These are phyloP conservation scores for Backusella macrospora DNA, from an alignment of 192 early-diverging fungal genomes.

Conservation along the genomic window DNA sequence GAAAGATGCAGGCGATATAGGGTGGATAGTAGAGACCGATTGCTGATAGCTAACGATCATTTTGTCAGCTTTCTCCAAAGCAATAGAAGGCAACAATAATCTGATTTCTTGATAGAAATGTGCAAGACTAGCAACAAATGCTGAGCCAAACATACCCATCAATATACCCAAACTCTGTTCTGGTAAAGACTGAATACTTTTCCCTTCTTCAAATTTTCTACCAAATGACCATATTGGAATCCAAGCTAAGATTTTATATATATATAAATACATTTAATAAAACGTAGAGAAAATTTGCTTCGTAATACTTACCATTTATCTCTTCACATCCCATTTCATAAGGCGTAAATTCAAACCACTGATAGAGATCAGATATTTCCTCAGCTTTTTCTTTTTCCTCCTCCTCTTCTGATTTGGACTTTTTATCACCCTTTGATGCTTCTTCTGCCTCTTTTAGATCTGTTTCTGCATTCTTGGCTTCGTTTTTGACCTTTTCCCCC, in stretches of 20 bases:
- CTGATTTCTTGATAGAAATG: constrained; percentile 52
- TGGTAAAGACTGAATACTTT: constrained; percentile 59
- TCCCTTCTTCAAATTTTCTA: constrained; percentile 63
- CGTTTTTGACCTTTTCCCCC: not conserved
- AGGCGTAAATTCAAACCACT: constrained; percentile 85
- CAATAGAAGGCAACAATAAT: constrained; percentile 37
- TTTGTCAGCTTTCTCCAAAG: constrained; percentile 43
- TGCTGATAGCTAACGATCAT: constrained; percentile 51
- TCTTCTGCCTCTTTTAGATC: constrained; percentile 34
- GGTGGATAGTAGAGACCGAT: constrained; percentile 55
- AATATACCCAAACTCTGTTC: constrained; percentile 69
- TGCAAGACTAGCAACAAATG: constrained; percentile 55
- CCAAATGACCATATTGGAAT: constrained; percentile 79
- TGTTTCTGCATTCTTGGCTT: constrained; percentile 25
- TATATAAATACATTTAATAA: not conserved
- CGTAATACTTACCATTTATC: constrained; percentile 49
- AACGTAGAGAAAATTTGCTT: not conserved
- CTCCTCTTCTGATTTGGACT: not conserved
- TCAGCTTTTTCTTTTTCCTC: constrained; percentile 9
- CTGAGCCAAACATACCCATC: constrained; percentile 60
- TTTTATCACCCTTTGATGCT: not conserved
- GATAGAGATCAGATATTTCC: constrained; percentile 51
- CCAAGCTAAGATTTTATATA: constrained; percentile 53
- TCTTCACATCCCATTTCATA: constrained; percentile 81
- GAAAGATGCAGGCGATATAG: constrained; percentile 68